Evolutionary conservation across 108 stramenopile species (phyloP).

Genomic region (Cyclotella atomus): DNA sequence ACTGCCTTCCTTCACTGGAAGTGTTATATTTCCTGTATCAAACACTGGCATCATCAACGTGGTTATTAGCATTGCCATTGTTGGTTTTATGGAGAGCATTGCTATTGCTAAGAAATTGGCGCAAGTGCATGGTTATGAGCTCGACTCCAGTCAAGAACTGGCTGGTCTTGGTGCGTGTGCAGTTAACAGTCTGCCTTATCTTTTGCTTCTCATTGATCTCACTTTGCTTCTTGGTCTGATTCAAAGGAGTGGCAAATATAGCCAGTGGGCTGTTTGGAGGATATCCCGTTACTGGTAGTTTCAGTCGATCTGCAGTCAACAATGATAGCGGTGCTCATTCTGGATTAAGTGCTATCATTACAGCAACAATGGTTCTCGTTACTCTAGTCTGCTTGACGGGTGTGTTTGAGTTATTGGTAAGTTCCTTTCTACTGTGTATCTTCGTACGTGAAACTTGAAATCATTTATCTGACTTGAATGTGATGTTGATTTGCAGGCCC

Average conservation of each 20-base stretch:
- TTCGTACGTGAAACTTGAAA: no score
- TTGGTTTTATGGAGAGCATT: slow-evolving; percentile 85
- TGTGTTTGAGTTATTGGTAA: slow-evolving; percentile 73
- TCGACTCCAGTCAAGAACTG: slow-evolving; percentile 78
- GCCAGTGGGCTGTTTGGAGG: slow-evolving; percentile 63
- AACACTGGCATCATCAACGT: slow-evolving; percentile 25
- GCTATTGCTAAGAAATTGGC: slow-evolving; percentile 80
- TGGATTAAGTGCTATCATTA: slow-evolving; percentile 66
- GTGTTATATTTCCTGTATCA: slow-evolving; percentile 8
- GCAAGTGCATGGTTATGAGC: slow-evolving; percentile 71
- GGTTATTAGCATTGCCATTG: slow-evolving; percentile 55
- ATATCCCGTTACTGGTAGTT: slow-evolving; percentile 76
- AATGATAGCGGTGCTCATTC: slow-evolving; percentile 71
- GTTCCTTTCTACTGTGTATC: no score
- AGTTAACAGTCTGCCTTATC: no score
- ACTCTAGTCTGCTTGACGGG: slow-evolving; percentile 77
- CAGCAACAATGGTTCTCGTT: slow-evolving; percentile 65
- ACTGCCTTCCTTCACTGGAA: slow-evolving; percentile 54
- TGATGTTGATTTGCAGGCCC: slow-evolving; percentile 41
- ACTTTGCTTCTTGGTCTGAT: no score
- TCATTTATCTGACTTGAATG: no score
- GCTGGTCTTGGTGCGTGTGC: no score
- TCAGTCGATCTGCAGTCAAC: slow-evolving; percentile 81
- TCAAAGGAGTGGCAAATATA: slow-evolving; percentile 78
- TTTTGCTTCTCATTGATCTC: no score